Base-by-base conservation (phyloP, 2,329 filamentous ascomycete species). In the Aspergillus pseudoglaucus region DNA sequence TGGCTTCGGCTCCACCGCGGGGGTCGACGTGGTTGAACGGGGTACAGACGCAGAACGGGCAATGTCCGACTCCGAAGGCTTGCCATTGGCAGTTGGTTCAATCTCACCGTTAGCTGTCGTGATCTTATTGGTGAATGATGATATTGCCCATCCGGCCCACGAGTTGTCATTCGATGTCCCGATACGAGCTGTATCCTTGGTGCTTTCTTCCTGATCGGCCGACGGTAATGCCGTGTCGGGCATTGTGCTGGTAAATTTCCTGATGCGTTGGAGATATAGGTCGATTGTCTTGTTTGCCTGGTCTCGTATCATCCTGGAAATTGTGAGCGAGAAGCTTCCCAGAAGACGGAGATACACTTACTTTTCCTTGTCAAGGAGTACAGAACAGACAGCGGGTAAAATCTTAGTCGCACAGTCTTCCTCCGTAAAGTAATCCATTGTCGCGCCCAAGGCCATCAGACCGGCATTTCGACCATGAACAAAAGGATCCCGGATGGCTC, bases 81-180 rank as follows among this genome's bases (percentile, higher is more conserved):
- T 65, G 32, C 71, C 72, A 51, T 77, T 76, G 46, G 75, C 69
- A 15, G 77, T 71, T 10, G 82, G 72, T 62, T 91, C 78, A 53
- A 98, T 98, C 48, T 96, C 87, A 15, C 93, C 93, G 7, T 86
- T 86, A 0, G 89, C 90, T 0, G 87, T 72, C 1, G 88, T 84
- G 10, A 97, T 67, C 61, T 95, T 96, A 69, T 97, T 97, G 2
- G 93, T 97, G 64, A 98, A 98, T 1, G 90, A 96, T 0, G 93
- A 97, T 47, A 98, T 96, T 1, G 93, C 93, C 93, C 93, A 98
- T 10, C 93, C 93, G 1, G 93, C 83, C 93, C 93, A 97, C 2
- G 83, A 83, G 18, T 78, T 75, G 46, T 84, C 78, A 35, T 78
- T 80, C 51, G 89, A 86, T 1, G 89, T 93, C 53, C 85, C 84